These are phyloP conservation scores for Trametes punicea DNA, from an alignment of 768 basidiomycete genomes.

Conservation along the genomic window DNA sequence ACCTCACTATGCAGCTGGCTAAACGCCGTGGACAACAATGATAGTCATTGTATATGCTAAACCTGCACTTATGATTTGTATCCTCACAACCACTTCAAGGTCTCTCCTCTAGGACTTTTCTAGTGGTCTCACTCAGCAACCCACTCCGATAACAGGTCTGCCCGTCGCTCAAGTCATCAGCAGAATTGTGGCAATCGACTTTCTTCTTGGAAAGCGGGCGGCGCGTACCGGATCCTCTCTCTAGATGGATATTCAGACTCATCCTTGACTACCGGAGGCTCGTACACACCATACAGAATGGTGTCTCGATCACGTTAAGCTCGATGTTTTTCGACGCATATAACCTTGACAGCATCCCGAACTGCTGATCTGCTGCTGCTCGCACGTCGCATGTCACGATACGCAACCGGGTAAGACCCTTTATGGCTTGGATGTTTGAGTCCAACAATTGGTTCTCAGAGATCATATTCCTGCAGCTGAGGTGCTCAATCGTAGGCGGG, in stretches of 20 bases:
- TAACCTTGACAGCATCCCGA: constrained; percentile 22
- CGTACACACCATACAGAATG: constrained; percentile 37
- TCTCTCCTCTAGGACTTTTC: too few species aligned
- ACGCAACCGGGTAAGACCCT: constrained; percentile 33
- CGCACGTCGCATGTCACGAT: constrained; percentile 36
- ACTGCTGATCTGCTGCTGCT: constrained; percentile 23
- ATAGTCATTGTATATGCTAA: background rate
- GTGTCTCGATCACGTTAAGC: constrained; percentile 29
- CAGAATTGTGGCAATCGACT: constrained; percentile 36
- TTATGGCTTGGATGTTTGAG: constrained; percentile 32
- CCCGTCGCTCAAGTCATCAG: constrained; percentile 28
- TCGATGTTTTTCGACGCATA: constrained; percentile 33
- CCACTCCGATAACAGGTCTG: too few species aligned
- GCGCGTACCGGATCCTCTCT: constrained; percentile 36
- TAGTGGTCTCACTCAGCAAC: too few species aligned
- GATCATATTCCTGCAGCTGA: constrained; percentile 35
- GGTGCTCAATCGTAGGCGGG: constrained; percentile 38
- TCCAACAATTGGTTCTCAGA: constrained; percentile 25
- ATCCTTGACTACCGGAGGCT: background rate
- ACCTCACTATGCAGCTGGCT: constrained; percentile 83
- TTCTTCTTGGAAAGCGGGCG: constrained; percentile 34
- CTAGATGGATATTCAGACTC: constrained; percentile 21
- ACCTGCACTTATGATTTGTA: too few species aligned
- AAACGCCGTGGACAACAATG: constrained; percentile 53
- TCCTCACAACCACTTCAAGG: too few species aligned